Evolutionary conservation across 306 rosid genomes (phyloP).

Genomic region (Rosa rugosa): DNA sequence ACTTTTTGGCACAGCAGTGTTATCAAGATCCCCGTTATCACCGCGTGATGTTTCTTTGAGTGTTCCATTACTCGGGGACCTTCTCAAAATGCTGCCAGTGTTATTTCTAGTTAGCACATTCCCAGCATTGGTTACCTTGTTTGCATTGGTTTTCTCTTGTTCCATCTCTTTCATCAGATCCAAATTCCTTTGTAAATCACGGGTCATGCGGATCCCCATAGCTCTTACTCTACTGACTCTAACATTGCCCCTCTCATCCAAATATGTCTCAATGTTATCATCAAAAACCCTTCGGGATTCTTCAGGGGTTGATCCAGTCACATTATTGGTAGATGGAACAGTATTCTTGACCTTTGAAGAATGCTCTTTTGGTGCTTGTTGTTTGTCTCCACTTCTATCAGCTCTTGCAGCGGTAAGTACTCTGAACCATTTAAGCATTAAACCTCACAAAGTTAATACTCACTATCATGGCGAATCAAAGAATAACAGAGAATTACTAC

Average conservation of each 20-base stretch:
- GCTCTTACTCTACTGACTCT: constrained; percentile 88
- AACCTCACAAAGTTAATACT: constrained; percentile 17
- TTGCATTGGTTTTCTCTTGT: constrained; percentile 44
- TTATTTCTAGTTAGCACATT: constrained; percentile 24
- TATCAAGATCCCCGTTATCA: constrained; percentile 27
- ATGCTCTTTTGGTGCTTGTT: constrained; percentile 31
- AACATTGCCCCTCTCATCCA: constrained; percentile 79
- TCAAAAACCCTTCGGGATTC: constrained; percentile 51
- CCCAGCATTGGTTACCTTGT: constrained; percentile 29
- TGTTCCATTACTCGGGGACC: constrained; percentile 31
- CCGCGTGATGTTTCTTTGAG: constrained; percentile 25
- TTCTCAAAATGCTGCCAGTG: constrained; percentile 21
- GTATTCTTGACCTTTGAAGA: constrained; percentile 41
- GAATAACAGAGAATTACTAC: constrained; percentile 26
- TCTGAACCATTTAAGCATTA: constrained; percentile 47
- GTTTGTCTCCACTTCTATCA: constrained; percentile 48
- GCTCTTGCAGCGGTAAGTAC: constrained; percentile 55
- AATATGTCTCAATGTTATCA: constrained; percentile 71
- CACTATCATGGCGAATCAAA: background rate
- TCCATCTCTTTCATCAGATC: constrained; percentile 92
- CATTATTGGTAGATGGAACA: constrained; percentile 33
- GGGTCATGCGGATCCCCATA: constrained; percentile 94
- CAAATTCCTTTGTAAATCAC: constrained; percentile 93
- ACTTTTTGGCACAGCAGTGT: constrained; percentile 31
- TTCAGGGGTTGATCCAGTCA: constrained; percentile 34